Evolutionary conservation across 768 basidiomycete species (phyloP).

Genomic region (Tylopilus sp.): DNA sequence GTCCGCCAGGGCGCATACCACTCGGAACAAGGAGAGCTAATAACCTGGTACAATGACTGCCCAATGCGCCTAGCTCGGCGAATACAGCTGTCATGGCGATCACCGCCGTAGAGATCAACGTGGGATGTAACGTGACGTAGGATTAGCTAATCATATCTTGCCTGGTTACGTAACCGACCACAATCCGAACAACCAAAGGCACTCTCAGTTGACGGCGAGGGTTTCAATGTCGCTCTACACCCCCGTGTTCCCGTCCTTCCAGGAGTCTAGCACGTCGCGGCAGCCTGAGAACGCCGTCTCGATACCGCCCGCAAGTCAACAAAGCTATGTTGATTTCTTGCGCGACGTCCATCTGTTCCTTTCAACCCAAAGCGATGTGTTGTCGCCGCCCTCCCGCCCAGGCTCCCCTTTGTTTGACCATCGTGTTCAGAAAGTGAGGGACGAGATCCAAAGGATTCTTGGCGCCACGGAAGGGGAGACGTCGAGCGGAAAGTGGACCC

Average conservation of each 20-base stretch:
- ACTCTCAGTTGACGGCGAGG: neutral
- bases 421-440: conserved; percentile 32
- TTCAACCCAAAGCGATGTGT: conserved; percentile 29
- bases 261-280: conserved; percentile 2
- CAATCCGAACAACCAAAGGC: neutral
- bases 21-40: conserved; percentile 10
- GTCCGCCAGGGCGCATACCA: conserved; percentile 6
- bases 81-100: conserved; percentile 17
- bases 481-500: conserved; percentile 46
- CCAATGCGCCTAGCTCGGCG: conserved; percentile 17
- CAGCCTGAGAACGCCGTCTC: conserved; percentile 2
- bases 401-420: conserved; percentile 28
- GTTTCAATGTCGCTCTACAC: conserved; percentile 33
- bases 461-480: conserved; percentile 37
- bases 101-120: conserved; percentile 19
- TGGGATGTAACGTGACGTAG: neutral
- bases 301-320: conserved; percentile 5
- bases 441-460: conserved; percentile 35
- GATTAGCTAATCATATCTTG: conserved; percentile 2
- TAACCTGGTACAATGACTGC: conserved; percentile 3
- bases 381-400: conserved; percentile 36
- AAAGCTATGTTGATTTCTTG: conserved; percentile 23
- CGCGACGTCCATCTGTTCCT: conserved; percentile 34
- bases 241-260: conserved; percentile 30
- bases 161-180: conserved; percentile 11